Evolutionary conservation across 2,329 filamentous ascomycete species (phyloP).

Genomic region (Orbilia ellipsospora): DNA sequence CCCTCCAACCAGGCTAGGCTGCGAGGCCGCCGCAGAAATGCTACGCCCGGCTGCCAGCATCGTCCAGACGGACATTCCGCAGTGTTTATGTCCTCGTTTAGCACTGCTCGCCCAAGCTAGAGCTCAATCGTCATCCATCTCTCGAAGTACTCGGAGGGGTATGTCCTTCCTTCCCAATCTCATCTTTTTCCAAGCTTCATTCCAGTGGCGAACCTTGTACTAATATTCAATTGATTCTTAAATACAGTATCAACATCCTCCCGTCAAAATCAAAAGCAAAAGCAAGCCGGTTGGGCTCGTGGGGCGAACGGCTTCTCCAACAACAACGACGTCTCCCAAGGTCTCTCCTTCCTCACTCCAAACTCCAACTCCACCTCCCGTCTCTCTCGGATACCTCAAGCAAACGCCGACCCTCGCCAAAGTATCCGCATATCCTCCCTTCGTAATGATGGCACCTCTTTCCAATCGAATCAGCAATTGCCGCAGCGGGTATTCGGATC

Average conservation of each 20-base stretch:
- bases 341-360: conserved; percentile 32
- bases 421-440: conserved; percentile 18
- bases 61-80: conserved; percentile 32
- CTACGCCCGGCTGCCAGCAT: conserved; percentile 28
- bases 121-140: not conserved
- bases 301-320: not conserved
- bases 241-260: no score
- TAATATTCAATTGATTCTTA: no score
- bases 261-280: conserved; percentile 5
- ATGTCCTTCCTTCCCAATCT: not conserved
- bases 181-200: no score
- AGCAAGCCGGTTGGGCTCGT: conserved; percentile 30
- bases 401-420: conserved; percentile 10
- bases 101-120: conserved; percentile 29
- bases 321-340: conserved; percentile 29
- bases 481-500: no score
- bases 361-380: conserved; percentile 1
- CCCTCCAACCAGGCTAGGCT: no score
- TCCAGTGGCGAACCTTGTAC: no score
- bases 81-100: conserved; percentile 33
- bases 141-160: conserved; percentile 7
- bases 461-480: not conserved
- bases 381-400: not conserved
- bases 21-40: conserved; percentile 15
- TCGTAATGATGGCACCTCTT: conserved; percentile 34